A percentile compares a stretch with the other conserved stretches of the same genome.
Evolutionary conservation across 2,329 filamentous ascomycete species (phyloP).

Genomic region (Aquanectria penicillioides): DNA sequence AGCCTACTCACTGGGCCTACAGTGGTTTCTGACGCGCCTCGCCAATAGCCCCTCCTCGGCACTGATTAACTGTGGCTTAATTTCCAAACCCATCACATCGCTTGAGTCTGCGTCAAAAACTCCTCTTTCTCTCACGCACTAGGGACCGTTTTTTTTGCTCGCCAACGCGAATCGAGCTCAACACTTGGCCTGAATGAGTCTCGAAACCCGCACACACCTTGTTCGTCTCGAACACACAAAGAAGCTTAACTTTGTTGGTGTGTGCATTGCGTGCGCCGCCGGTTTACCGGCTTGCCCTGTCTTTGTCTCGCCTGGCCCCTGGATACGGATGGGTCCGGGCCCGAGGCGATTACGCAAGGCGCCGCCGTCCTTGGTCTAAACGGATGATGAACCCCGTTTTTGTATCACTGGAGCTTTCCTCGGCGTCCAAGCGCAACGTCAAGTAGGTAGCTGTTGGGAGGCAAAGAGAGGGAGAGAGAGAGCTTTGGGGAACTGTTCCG

Average conservation of each 20-base stretch:
- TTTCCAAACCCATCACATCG: not conserved
- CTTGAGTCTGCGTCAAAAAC: not conserved
- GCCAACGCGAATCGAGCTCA: too few relatives aligned
- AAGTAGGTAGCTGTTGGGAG: too few relatives aligned
- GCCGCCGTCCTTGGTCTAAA: slow-evolving; percentile 19
- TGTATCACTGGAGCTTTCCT: too few relatives aligned
- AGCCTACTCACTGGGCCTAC: slow-evolving; percentile 6
- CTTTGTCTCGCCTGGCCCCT: slow-evolving; percentile 28
- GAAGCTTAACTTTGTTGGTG: slow-evolving; percentile 43
- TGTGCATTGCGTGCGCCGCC: slow-evolving; percentile 32
- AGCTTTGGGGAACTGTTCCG: too few relatives aligned
- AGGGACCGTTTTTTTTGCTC: too few relatives aligned
- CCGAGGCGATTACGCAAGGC: slow-evolving; percentile 39
- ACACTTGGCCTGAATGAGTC: not conserved
- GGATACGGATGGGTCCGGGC: slow-evolving; percentile 32
- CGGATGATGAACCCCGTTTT: slow-evolving; percentile 2
- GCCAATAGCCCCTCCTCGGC: not conserved
- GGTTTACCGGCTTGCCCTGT: slow-evolving; percentile 8
- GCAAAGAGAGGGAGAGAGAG: too few relatives aligned
- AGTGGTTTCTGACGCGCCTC: slow-evolving; percentile 12
- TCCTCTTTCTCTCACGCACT: not conserved
- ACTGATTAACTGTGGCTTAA: not conserved
- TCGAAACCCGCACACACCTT: slow-evolving; percentile 20
- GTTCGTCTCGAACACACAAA: slow-evolving; percentile 28
- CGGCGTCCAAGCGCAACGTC: slow-evolving; percentile 8